phyloP scores from a whole-genome alignment of 2,329 filamentous ascomycete genomes.

The Orbilia brochopaga region DNA sequence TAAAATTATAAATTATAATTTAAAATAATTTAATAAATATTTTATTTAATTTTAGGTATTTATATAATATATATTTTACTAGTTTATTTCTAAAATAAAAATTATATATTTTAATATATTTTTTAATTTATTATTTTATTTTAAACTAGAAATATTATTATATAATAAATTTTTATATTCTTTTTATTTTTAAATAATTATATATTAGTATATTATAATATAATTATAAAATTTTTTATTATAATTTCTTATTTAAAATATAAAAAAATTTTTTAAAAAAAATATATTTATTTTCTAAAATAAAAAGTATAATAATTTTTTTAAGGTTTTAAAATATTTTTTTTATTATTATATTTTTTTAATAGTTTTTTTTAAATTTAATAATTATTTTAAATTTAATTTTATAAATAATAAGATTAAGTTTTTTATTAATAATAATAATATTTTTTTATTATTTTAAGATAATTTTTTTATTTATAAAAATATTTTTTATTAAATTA shows the following conservation, averaged over 20 bases:
- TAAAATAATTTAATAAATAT: background rate
- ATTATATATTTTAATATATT: constrained; percentile 3
- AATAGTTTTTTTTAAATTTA: background rate
- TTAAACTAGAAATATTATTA: background rate
- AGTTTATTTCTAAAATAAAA: background rate
- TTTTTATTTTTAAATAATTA: background rate
- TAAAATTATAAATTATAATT: background rate
- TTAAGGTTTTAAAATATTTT: background rate
- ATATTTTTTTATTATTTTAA: constrained; percentile 6
- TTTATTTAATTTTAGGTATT: background rate
- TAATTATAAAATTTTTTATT: background rate
- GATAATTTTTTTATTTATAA: background rate
- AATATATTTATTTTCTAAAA: background rate
- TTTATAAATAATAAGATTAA: constrained; percentile 8
- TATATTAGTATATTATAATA: background rate
- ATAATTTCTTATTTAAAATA: background rate
- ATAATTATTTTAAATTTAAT: background rate
- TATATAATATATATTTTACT: background rate
- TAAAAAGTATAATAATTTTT: background rate
- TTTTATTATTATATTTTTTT: background rate
- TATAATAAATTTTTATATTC: background rate
- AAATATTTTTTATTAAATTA: constrained; percentile 4
- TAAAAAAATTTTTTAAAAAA: background rate
- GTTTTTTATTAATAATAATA: constrained; percentile 1
- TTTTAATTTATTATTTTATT: background rate